Evolutionary conservation across 1,284 basidiomycete genomes (phyloP).

Genomic region (Phylloboletellus chloephorus): DNA sequence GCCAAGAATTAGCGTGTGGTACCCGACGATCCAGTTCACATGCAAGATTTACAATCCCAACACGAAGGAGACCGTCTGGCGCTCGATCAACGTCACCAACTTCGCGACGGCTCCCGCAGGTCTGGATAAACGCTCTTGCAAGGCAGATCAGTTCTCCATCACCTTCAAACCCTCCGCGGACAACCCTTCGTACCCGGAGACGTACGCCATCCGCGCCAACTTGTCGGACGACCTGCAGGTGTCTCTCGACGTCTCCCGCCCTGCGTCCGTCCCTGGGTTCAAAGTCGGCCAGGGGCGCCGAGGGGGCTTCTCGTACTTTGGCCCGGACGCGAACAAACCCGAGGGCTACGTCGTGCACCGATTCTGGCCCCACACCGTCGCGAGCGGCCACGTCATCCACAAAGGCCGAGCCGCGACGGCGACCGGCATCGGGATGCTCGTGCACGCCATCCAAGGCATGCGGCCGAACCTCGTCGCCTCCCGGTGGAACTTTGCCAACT

Average conservation of each 20-base stretch:
- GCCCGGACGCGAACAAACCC: constrained; percentile 63
- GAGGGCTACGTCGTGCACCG: constrained; percentile 91
- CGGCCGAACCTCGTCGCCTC: constrained; percentile 90
- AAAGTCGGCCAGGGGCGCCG: constrained; percentile 86
- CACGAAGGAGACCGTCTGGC: constrained; percentile 79
- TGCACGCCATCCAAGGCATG: constrained; percentile 99
- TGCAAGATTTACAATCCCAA: constrained; percentile 87
- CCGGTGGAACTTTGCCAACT: constrained; percentile 95
- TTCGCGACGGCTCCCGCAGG: constrained; percentile 73
- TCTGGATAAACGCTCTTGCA: constrained; percentile 83
- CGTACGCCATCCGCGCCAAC: constrained; percentile 78
- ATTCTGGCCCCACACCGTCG: constrained; percentile 79
- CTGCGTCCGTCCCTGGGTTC: constrained; percentile 75
- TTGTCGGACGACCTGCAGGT: constrained; percentile 80
- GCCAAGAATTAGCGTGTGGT: constrained; percentile 63
- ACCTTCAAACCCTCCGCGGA: constrained; percentile 62
- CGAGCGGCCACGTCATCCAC: constrained; percentile 67
- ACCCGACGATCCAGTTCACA: constrained; percentile 92
- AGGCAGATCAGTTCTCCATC: constrained; percentile 86
- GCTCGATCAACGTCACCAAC: constrained; percentile 83
- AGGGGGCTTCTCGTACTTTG: constrained; percentile 92
- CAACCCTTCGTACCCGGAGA: constrained; percentile 65
- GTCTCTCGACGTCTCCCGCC: constrained; percentile 68
- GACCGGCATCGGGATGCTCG: constrained; percentile 84
- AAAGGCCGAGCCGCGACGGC: constrained; percentile 65